Base-by-base conservation (phyloP, 495 filamentous ascomycete species). In the Hypoxylon cercidicola region DNA sequence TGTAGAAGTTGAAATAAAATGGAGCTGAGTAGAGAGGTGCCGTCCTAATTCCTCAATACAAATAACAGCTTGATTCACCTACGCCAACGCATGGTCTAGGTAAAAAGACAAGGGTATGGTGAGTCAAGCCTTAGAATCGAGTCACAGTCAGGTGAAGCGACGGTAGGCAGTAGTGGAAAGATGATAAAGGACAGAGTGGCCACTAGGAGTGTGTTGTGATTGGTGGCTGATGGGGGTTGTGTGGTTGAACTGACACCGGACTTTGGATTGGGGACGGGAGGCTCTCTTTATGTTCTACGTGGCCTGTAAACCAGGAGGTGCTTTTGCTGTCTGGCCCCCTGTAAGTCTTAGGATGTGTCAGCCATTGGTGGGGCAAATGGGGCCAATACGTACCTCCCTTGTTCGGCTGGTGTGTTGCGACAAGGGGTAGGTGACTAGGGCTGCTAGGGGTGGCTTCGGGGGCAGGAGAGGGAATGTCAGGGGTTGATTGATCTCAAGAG, bases 41-140 rank as follows among this genome's bases (percentile, higher is more conserved):
- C 75, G 76, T 78, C 75, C 73, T 70, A 73, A 66, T 68, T 74
- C 74, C 74, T 76, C 76, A 63, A 72, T 77, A 78, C 76, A 58
- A 75, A 70, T 77, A 78, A 54, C 60, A 65, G 58, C 62, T 35
- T 50, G 9, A 10, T 52, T 71, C 52, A 71, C 61, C 50, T 44
- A 30, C 48, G 55, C 40, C 51, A 69, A 53, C 40, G 66, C 66
- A 69, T 69, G 32, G 30, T 61, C 54, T 48, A 34, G 55, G 39
- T 30, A 13, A 30, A 18, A 69, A 30, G 21, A 69, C 55, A 49
- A 34, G 61, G 51, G 13, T 55, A 23, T 8, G 20, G 47, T 69
- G 66, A 69, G 52, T 69, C 66, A 69, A 7, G 46, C 23, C 18
- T 15, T 10, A 15, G n/a, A 23, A 16, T 61, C 47, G 52, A 60